These are phyloP conservation scores for Porcisia deanei DNA, from an alignment of 208 protist species.

Conservation along the genomic window DNA sequence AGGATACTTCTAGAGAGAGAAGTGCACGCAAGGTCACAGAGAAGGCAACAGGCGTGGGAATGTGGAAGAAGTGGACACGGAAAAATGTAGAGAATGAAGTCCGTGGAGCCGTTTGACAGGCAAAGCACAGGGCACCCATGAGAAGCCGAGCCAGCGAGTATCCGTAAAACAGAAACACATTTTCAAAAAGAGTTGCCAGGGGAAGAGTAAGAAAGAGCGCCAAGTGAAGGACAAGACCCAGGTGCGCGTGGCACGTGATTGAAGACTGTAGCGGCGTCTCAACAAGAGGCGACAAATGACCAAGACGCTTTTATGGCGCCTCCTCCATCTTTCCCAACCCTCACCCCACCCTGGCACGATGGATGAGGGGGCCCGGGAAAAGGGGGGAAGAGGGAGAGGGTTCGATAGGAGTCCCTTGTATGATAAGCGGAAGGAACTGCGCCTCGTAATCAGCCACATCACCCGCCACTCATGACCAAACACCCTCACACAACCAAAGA, in stretches of 20 bases:
- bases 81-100: not conserved
- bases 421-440: too few relatives aligned
- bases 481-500: not conserved
- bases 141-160: not conserved
- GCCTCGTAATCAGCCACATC: too few relatives aligned
- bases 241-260: not conserved
- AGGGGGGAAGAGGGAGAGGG: not conserved
- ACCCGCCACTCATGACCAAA: not conserved
- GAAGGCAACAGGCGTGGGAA: not conserved
- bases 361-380: not conserved
- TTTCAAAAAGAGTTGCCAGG: not conserved
- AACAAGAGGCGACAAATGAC: not conserved
- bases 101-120: not conserved
- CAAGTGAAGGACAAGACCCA: not conserved
- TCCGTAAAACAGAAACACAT: not conserved
- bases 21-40: not conserved
- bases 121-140: not conserved
- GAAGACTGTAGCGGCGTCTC: too few relatives aligned
- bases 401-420: not conserved
- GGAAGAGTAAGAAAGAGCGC: conserved; percentile 3
- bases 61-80: not conserved
- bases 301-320: not conserved
- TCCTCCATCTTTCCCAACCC: not conserved
- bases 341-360: not conserved
- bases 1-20: not conserved